Base-by-base conservation (phyloP, 2,329 filamentous ascomycete species). In the Verticillium nubilum region DNA sequence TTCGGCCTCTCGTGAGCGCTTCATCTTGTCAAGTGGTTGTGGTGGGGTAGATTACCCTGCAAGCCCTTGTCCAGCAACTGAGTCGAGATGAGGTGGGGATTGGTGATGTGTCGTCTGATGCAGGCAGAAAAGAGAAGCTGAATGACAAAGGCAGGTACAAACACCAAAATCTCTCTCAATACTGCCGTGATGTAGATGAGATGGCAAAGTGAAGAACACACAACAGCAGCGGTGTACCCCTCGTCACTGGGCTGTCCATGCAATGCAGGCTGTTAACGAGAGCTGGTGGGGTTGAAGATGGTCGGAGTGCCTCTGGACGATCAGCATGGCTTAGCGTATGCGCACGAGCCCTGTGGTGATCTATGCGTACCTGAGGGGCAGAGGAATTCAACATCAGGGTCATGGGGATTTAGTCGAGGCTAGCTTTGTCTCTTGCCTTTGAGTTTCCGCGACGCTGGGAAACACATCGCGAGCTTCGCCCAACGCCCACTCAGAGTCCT, bases 1-100 rank as follows among this genome's bases (percentile, higher is more conserved):
- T 72, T 83, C 80, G 66, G 76, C 75, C 76, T 84, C 82, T 75
- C 83, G 82, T 81, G 82, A 82, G 77, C 84, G 84, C 79, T 86
- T 86, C 84, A 86, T 86, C 70, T 71, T 75, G 57, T 54, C 53
- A 58, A 57, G 50, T 58, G 60, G 37, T 55, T 31, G 58, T 60
- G 54, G 55, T 31, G 58, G 57, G 57, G 58, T 47, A 54, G 58
- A 56, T 59, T 65, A 50, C 42, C 42, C 42, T 50, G 42, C 42
- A 50, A 50, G 42, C 42, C 42, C 42, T 50, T 50, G 19, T 50
- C 42, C 42, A 50, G 42, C 42, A 50, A 50, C 7, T 50, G 42
- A 23, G 42, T 23, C 42, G 42, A 23, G 42, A 50, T 23, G 19
- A 50, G 42, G 19, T 23, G 19, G 42, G 19, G 19, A 50, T 23